Base-by-base conservation (phyloP, 768 basidiomycete genomes). In the Rhizopogon salebrosus region DNA sequence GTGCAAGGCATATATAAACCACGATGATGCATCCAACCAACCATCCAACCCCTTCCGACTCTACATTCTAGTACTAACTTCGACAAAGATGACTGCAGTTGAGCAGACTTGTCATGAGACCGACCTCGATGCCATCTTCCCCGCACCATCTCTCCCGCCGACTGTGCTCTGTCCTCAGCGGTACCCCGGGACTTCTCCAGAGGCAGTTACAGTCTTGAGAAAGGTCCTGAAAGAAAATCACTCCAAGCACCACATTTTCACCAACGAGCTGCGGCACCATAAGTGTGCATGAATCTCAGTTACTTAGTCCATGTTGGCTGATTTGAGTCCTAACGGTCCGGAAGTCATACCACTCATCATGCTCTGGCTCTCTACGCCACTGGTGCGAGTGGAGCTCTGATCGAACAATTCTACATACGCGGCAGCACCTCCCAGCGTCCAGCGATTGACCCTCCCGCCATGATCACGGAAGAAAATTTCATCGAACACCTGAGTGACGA, bases 251-350 rank as follows among this genome's bases (percentile, higher is more conserved):
- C 76, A 80, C 52, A 65, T 70, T 18, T 80, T 75, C 59, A 75
- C 76, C 65, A 72, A 77, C 55, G 69, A 72, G n/a, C 58, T 52
- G 48, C 58, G 70, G 0, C 73, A 75, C 54, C 78, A 80, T 67
- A 79, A 79, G 77, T 78, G 51, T 22, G 73, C 62, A 22, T 23
- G n/a, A n/a, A 46, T 46, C 22, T 3, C 18, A 7, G 13, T 3
- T 14, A 14, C n/a, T 20, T 31, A 48, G 18, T 2, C 7, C 5
- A 3, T 48, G 6, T 11, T 14, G 23, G 46, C 34, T 48, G 26
- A 48, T 31, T 6, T 8, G 14, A 13, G 51, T 35, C 36, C 10
- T 10, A 3, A 29, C 10, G 31, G 31, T n/a, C 31, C 4, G 10
- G 10, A 31, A 57, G 56, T 42, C 57, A 58, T 51, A 40, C 51